Base-by-base conservation (phyloP, 768 basidiomycete species). In the Mycena polygramma region DNA sequence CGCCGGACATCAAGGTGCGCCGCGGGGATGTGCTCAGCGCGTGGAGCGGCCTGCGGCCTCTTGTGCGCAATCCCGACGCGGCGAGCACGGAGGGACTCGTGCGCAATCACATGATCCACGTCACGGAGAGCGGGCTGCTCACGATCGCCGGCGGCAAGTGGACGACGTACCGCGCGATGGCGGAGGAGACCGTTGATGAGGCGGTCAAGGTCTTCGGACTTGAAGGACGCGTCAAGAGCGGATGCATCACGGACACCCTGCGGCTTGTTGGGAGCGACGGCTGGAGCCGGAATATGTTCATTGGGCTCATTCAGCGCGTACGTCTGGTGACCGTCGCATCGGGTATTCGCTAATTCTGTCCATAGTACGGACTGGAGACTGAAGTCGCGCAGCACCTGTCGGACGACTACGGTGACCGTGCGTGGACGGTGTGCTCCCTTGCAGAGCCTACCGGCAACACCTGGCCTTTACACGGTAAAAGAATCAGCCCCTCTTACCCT, bases 71-170 rank as follows among this genome's bases (percentile, higher is more conserved):
- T 76, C 95, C 94, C 1, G 82, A 79, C 10, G 87, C 81, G 57
- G 79, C 79, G 58, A 91, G 89, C 43, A 98, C 97, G 20, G 91
- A 97, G 81, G 92, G 92, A 0, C 83, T 99, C 61, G 97, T 99
- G 22, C 83, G 97, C 76, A 98, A 92, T 78, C 97, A 99, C 82
- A 88, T 99, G 87, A 93, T 98, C 73, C 88, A 96, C 77, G 90
- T 95, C 41, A 90, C 88, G 49, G 87, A 88, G 55, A 90, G 90
- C 70, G 96, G 96, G 20, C 83, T 99, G 75, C 81, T 99, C 69
- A 98, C 97, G 36, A 96, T 98, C 75, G 96, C 95, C 3, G 97
- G 97, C 20, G 97, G 97, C 7, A 99, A 99, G 81, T 99, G 97
- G 97, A 99, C 97, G 68, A 98, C 97, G 57, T 99, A 98, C 83